Evolutionary conservation across 1,139 yeast species (phyloP).

Genomic region (Saccharomyces uvarum): DNA sequence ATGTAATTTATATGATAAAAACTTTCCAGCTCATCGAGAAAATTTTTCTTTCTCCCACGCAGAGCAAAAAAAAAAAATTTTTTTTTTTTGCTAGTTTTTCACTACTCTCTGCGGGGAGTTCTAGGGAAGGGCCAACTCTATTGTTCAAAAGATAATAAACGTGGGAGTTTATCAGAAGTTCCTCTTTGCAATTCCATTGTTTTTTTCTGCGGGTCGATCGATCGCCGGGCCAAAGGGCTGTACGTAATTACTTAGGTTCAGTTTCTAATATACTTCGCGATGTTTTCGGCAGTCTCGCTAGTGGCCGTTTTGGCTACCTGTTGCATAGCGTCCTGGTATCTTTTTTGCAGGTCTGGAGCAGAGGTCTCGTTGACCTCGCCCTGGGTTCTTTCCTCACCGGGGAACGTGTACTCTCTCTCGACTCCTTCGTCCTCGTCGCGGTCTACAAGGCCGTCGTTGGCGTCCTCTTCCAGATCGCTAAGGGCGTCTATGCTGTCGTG

Average conservation of each 20-base stretch:
- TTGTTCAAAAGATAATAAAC: not conserved
- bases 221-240: not conserved
- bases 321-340: conserved; percentile 68
- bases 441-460: conserved; percentile 53
- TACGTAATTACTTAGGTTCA: conserved; percentile 11
- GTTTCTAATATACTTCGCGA: conserved; percentile 54
- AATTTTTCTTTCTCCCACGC: not conserved
- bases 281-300: conserved; percentile 60
- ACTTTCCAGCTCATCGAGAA: not conserved
- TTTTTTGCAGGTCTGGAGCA: conserved; percentile 53
- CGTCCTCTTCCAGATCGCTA: conserved; percentile 58
- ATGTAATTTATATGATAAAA: not conserved
- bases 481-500: conserved; percentile 54
- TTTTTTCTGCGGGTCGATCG: conserved; percentile 1
- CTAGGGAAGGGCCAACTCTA: not conserved
- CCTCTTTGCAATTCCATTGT: not conserved
- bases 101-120: not conserved
- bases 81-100: not conserved
- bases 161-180: not conserved
- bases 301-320: conserved; percentile 54
- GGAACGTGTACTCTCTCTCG: conserved; percentile 67
- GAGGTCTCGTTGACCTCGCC: conserved; percentile 48
- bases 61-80: not conserved
- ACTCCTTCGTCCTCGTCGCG: conserved; percentile 53
- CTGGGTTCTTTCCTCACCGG: conserved; percentile 52